Percentiles rank a stretch among this genome's conserved stretches.
Conservation (phyloP, 495 filamentous ascomycete species). For the Xanthoparmelia taractica region DNA sequence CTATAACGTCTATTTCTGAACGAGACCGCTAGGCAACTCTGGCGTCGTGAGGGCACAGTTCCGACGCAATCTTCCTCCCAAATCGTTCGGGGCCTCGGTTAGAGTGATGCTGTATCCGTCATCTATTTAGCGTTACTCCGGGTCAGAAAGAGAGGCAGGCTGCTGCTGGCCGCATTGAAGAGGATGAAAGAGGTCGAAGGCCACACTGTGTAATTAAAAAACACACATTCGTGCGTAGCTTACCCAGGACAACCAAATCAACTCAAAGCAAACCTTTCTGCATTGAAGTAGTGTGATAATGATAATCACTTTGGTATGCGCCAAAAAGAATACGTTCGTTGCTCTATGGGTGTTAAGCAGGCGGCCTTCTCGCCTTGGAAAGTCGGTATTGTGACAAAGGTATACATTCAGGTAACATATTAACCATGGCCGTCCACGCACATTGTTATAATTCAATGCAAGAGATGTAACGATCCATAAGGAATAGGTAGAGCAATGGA, state of each 20-base stretch:
- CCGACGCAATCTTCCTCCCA: conserved; percentile 84
- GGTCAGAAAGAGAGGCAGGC: neutral
- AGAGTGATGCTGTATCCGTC: conserved; percentile 99
- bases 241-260: neutral
- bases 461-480: neutral
- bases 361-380: neutral
- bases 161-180: neutral
- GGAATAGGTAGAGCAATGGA: neutral
- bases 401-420: neutral
- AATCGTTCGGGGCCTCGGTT: conserved; percentile 92
- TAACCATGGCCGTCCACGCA: neutral
- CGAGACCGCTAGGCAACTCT: conserved; percentile 55
- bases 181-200: neutral
- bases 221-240: neutral
- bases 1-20: neutral
- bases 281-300: neutral
- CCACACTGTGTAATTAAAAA: neutral
- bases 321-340: too few species aligned
- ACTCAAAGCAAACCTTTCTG: neutral
- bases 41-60: conserved; percentile 96
- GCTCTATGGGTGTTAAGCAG: neutral
- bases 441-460: neutral
- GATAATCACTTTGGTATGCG: too few species aligned
- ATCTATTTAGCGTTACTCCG: conserved; percentile 40
- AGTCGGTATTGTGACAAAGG: neutral